Base-by-base conservation (phyloP, 1,139 yeast genomes). In the Suhomyces terraborum region DNA sequence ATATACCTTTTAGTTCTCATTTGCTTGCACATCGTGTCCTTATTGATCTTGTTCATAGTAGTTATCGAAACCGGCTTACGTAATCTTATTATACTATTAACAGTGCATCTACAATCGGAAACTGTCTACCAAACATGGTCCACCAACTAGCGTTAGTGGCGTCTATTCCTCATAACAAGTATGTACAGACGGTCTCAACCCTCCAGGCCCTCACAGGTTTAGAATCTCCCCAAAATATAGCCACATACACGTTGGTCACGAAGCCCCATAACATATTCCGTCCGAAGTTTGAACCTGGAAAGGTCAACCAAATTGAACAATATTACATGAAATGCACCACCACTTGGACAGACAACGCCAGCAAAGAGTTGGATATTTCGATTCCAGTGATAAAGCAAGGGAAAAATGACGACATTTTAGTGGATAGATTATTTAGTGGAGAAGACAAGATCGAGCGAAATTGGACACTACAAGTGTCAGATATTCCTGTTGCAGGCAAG, bases 401-500 rank as follows among this genome's bases (percentile, higher is more conserved):
- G 37, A 52, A 49, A 32, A 43, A 47, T 25, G 52, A 55, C 38
- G 48, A 52, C 7, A 46, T 64, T 6, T 50, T 54, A 32, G 69
- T 59, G 17, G 63, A 58, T 33, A 52, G 66, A 26, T 53, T 70
- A 31, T 70, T 71, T 42, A 64, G 61, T 18, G 63, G 61, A 27
- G 55, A 57, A 38, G 61, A 59, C 38, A 55, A 54, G 12, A 54
- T 52, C 58, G 43, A 58, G 52, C 54, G 30, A 49, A 58, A 40
- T 27, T 86, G 95, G 95, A 74, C 83, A 1, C 54, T 88, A 21
- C 85, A 81, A 50, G 73, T 85, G 17, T 70, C 82, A 7, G 97
- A 89, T 63, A 84, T 88, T 12, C 97, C 97, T 1, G 83, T 86
- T 24, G 95, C 95, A 4, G 96, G 96, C 7, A 86, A 78, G 79